Conservation (phyloP, 2,329 filamentous ascomycete genomes). For the Beauveria asiatica region DNA sequence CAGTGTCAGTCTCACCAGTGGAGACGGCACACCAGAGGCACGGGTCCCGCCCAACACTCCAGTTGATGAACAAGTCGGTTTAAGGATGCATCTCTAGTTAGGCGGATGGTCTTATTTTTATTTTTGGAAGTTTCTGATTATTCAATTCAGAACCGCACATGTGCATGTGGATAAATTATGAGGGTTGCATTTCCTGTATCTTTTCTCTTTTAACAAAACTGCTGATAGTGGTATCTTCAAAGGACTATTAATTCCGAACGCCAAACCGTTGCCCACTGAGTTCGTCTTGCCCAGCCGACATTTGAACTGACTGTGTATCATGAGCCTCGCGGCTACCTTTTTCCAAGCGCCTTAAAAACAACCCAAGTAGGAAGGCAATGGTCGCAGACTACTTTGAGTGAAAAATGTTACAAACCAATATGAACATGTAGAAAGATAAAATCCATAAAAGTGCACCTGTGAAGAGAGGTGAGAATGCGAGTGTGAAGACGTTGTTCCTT, state of each 20-base stretch:
- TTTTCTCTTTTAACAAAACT: not conserved
- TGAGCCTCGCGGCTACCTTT: constrained; percentile 6
- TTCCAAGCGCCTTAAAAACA: not conserved
- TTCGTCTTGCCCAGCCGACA: not conserved
- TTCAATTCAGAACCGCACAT: not conserved
- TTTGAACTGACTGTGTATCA: not conserved
- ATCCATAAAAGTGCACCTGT: not conserved
- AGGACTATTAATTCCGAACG: not conserved
- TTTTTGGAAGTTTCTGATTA: not conserved
- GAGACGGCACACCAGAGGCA: not conserved
- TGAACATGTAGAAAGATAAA: not conserved
- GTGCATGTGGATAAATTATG: too few relatives aligned
- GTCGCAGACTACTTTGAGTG: not conserved
- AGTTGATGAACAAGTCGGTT: too few relatives aligned
- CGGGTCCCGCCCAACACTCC: not conserved
- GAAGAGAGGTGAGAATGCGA: not conserved
- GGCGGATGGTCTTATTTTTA: not conserved
- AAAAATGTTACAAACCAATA: not conserved
- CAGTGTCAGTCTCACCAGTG: not conserved
- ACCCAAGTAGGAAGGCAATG: not conserved
- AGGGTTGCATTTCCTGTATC: not conserved
- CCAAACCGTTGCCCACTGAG: not conserved
- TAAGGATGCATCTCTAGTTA: too few relatives aligned
- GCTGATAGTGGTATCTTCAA: constrained; percentile 5
- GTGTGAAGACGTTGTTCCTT: too few relatives aligned